Evolutionary conservation across 371 early-diverging fungal species (phyloP).

Genomic region (Zychaea mexicana): DNA sequence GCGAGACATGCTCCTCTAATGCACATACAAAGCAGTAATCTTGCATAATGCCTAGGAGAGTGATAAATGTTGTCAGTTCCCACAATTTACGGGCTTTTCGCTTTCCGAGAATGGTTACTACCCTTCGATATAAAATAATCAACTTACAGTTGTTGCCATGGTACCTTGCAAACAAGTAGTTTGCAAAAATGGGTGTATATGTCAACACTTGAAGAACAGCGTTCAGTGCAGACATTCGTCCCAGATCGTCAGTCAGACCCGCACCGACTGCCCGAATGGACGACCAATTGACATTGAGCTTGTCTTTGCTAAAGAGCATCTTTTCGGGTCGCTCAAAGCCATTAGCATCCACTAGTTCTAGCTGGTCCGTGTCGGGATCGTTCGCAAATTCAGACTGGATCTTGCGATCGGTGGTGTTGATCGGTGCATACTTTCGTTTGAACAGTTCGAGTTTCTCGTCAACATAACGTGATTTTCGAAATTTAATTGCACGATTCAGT

Average conservation of each 20-base stretch:
- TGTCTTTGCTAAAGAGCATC: constrained; percentile 57
- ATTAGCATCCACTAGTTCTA: constrained; percentile 46
- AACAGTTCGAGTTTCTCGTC: constrained; percentile 46
- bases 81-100: no score
- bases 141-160: constrained; percentile 65
- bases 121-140: no score
- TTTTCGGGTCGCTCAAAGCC: constrained; percentile 71
- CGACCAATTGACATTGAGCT: constrained; percentile 61
- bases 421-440: constrained; percentile 45
- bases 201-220: constrained; percentile 89
- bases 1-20: constrained; percentile 62
- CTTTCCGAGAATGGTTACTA: no score
- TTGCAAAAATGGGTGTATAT: constrained; percentile 81
- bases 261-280: constrained; percentile 70
- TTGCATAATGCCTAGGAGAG: constrained; percentile 52
- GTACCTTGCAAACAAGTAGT: constrained; percentile 66
- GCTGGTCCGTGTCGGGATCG: not conserved
- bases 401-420: constrained; percentile 28
- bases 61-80: not conserved
- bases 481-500: constrained; percentile 43
- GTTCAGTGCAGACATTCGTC: constrained; percentile 93
- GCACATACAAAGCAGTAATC: constrained; percentile 70
- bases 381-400: not conserved
- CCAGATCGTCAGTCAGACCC: constrained; percentile 81
- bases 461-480: constrained; percentile 49